Base-by-base conservation (phyloP, 108 stramenopile species). In the Nitzschia putrida region DNA sequence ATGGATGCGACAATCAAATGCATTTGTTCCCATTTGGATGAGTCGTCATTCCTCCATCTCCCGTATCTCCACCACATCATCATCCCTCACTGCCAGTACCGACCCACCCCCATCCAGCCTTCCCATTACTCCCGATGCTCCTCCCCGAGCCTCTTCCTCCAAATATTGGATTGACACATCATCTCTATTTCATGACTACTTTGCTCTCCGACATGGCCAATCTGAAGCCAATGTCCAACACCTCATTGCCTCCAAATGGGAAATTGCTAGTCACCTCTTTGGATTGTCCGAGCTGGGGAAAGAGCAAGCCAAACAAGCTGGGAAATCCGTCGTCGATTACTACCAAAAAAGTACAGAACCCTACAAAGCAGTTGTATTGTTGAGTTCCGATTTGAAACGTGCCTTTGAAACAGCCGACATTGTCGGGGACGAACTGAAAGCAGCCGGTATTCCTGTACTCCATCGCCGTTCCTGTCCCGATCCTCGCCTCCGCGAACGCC, bases 191-290 rank as follows among this genome's bases (percentile, higher is more conserved):
- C 77, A 85, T 42, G 40, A 59, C 3, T 82, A 64, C 67, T 92
- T 50, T 75, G 91, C 88, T 13, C 77, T 96, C 20, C 89, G 95
- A 12, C 95, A 96, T 73, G 95, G 95, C 8, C 88, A 94, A 70
- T 88, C 87, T 29, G 58, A 86, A 20, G 95, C 95, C 26, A 96
- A 96, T 69, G 92, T 94, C 12, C 82, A 72, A 2, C 71, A 79
- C 42, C 69, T 91, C 7, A 96, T 96, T 55, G 89, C 90, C 1
- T 89, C 90, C 2, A 73, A 82, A 71, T 91, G 91, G 0, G 58
- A 71, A 20, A 76, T 93, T 51, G 88, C 90, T 14, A 83, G 86
- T 12, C 53, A 59, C 0, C 57, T 80, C 40, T 93, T 93, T 53
- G 92, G 90, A 22, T 71, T 96, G 18, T 86, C 87, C 1, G 78